Percentiles rank a stretch among this genome's conserved stretches.
Evolutionary conservation across 345 rosid species (phyloP).

Genomic region (Arabidopsis suecica): DNA sequence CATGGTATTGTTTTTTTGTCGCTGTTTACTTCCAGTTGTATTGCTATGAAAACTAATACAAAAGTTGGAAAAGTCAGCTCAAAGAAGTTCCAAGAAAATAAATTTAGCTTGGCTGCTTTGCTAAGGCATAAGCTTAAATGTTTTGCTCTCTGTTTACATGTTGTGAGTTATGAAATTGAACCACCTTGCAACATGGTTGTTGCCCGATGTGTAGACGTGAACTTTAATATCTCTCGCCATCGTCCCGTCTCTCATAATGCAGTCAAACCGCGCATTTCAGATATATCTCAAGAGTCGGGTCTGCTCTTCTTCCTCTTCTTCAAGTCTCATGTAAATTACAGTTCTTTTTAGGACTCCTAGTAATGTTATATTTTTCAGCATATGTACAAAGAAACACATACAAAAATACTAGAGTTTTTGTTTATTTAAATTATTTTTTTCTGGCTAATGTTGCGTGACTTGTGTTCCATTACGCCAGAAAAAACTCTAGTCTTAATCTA

Average conservation of each 20-base stretch:
- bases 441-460: slow-evolving; percentile 11
- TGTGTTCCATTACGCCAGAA: slow-evolving; percentile 27
- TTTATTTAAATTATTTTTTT: neutral
- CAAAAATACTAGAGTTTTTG: neutral
- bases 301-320: neutral
- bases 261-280: neutral
- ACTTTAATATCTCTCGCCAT: slow-evolving; percentile 48
- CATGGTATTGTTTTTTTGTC: neutral
- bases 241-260: neutral
- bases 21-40: neutral
- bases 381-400: slow-evolving; percentile 13
- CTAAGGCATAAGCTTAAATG: neutral
- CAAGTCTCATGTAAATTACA: slow-evolving; percentile 27
- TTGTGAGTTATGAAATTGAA: neutral
- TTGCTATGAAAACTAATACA: neutral
- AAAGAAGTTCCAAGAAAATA: neutral
- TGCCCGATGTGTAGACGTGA: slow-evolving; percentile 92
- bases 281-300: neutral
- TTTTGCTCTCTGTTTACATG: neutral
- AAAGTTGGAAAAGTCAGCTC: neutral
- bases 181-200: neutral
- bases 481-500: no score
- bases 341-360: neutral
- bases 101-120: neutral
- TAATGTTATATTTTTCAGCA: slow-evolving; percentile 29